These are phyloP conservation scores for Hyphodiscus sp. DNA, from an alignment of 2,329 filamentous ascomycete species.

Conservation along the genomic window DNA sequence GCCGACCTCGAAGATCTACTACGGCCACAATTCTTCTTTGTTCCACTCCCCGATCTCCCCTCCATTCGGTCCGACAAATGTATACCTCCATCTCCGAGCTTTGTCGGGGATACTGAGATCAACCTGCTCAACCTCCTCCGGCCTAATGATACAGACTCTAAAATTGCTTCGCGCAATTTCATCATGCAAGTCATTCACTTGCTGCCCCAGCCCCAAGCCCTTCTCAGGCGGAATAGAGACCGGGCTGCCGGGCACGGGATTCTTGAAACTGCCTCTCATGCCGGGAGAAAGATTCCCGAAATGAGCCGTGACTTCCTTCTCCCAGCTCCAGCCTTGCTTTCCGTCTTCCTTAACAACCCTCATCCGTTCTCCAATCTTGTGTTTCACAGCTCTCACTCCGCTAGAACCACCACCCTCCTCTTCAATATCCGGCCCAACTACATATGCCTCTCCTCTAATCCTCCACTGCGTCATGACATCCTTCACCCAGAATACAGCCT, in stretches of 20 bases:
- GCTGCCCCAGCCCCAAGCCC: slow-evolving; percentile 47
- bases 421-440: slow-evolving; percentile 66
- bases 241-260: slow-evolving; percentile 61
- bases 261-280: slow-evolving; percentile 63
- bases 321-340: slow-evolving; percentile 57
- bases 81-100: slow-evolving; percentile 52
- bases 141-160: slow-evolving; percentile 77
- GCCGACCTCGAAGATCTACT: neutral
- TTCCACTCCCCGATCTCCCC: slow-evolving; percentile 48
- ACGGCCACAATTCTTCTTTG: slow-evolving; percentile 31
- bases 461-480: slow-evolving; percentile 76
- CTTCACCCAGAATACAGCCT: slow-evolving; percentile 77
- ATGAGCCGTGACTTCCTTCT: slow-evolving; percentile 71
- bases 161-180: slow-evolving; percentile 57
- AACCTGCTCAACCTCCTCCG: slow-evolving; percentile 59
- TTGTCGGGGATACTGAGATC: slow-evolving; percentile 54
- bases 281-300: slow-evolving; percentile 83
- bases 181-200: slow-evolving; percentile 58
- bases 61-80: slow-evolving; percentile 39
- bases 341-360: slow-evolving; percentile 37
- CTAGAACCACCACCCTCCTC: slow-evolving; percentile 39
- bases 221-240: slow-evolving; percentile 44
- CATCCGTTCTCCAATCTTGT: slow-evolving; percentile 58
- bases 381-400: slow-evolving; percentile 52
- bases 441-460: slow-evolving; percentile 66